Evolutionary conservation across 345 rosid genomes (phyloP), one percentile per base, ranked within the genome.

Genomic region (Corchorus capsularis): DNA sequence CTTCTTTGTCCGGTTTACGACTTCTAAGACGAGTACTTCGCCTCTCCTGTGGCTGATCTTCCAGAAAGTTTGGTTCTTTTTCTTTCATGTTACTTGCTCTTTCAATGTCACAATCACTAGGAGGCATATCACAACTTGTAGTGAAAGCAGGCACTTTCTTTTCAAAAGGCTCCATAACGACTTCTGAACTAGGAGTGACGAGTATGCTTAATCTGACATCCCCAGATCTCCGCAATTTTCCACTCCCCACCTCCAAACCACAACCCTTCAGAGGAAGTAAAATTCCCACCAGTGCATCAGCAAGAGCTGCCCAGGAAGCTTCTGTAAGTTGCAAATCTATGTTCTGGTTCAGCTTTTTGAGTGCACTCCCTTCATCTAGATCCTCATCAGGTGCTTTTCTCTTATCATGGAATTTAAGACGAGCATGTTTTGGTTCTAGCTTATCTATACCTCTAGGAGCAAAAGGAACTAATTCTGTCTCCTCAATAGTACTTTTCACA

Each of bases 1-100:
- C 97, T 81, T 88, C 99, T 88, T 96, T 96, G 69, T 83, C 96
- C 6, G 98, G 96, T 86, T 92, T 96, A 84, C 94, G 99, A 84
- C 90, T 92, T 78, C 99, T 87, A 78, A 94, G 98, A 79, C 99
- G 97, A 82, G 92, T 90, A 84, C 99, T 96, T 69, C 98, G 88
- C 79, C 99, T 93, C 86, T 93, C 99, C 79, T 92, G 91, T 66
- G 94, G 94, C 32, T 93, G 99, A 65, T 92, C 99, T 77, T 89
- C 93, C 72, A 78, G 80, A 77, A 76, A 62, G 61, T 20, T 79
- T 77, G 82, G 50, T 72, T 89, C 92, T 79, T 85, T 90, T 79
- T 90, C 93, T 77, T 88, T 95, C 75, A 47, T 57, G 59, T 53
- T 67, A 82, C 73, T 68, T 72, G 78, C 69, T 80, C 84, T 90